Evolutionary conservation across 2,329 filamentous ascomycete genomes (phyloP), one percentile per base, ranked within the genome.

Genomic region (Aspergillus awamori): DNA sequence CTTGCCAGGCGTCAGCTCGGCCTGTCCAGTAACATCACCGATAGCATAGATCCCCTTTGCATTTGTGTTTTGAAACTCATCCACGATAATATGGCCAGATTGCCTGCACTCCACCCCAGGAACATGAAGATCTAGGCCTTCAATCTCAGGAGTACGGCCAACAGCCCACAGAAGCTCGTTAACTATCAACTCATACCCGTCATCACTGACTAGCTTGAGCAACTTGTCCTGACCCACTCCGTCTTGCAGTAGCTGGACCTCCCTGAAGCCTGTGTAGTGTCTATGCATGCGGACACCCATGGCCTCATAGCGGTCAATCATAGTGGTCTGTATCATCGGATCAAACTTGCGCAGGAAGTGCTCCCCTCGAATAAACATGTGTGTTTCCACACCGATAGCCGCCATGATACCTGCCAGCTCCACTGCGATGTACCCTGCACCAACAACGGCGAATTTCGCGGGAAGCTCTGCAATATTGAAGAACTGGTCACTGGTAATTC

Each of bases 161-260:
- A 83, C 74, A 8, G 81, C 81, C 81, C 81, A 83, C 47, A 84
- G 72, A 11, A 83, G 65, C 68, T 83, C 82, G 65, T 82, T 82
- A 54, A 81, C 76, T 58, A 79, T 76, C 53, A 81, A 62, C 57
- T 78, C 77, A 20, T 74, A 72, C 13, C 79, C 80, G 55, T 80
- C 79, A 33, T 77, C 72, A 53, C 68, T 69, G 36, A 80, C 74
- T 59, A 81, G 70, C 70, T 78, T 81, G 22, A 83, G 73, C 57
- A 79, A 61, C 65, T 82, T 82, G 58, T 80, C 76, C 61, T 79
- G 74, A 26, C 78, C 79, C 70, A 82, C 80, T 28, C 77, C 79
- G 28, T 77, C 74, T 15, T 76, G 75, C 45, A 82, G 63, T 48
- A 80, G 74, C 61, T 81, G 74, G 5, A 83, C 71, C 65, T 82